Conservation (phyloP, 768 basidiomycete species). For the Pisolithus tinctorius region DNA sequence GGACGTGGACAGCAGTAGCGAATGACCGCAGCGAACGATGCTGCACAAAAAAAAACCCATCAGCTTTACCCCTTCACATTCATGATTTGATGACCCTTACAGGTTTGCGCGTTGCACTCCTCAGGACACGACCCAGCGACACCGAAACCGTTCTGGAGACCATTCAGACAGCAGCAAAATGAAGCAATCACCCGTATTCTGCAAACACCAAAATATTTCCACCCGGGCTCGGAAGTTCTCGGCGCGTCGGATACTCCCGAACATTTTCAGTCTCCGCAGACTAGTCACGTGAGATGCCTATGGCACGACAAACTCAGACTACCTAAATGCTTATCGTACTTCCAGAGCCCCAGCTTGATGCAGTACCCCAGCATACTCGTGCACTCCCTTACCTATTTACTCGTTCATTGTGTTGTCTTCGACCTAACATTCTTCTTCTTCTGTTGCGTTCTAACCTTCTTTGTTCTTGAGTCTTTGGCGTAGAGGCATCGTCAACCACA, state of each 20-base stretch:
- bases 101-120: conserved; percentile 30
- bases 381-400: too few relatives aligned
- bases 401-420: too few relatives aligned
- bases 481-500: too few relatives aligned
- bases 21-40: conserved; percentile 55
- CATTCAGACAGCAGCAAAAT: conserved; percentile 30
- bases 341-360: too few relatives aligned
- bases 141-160: conserved; percentile 39
- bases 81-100: conserved; percentile 22
- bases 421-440: too few relatives aligned
- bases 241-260: conserved; percentile 20
- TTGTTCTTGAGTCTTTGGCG: too few relatives aligned
- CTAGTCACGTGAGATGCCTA: too few relatives aligned
- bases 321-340: too few relatives aligned
- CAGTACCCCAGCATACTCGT: too few relatives aligned
- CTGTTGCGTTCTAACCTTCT: too few relatives aligned
- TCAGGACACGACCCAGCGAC: conserved; percentile 37
- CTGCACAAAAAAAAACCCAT: too few relatives aligned
- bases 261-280: conserved; percentile 16
- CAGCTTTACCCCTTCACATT: conserved; percentile 16
- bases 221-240: conserved; percentile 23
- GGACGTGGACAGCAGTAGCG: conserved; percentile 62
- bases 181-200: background rate
- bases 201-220: conserved; percentile 12
- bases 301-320: too few relatives aligned